phyloP scores from a whole-genome alignment of 495 filamentous ascomycete species.

The Parachaetomium inaequale region DNA sequence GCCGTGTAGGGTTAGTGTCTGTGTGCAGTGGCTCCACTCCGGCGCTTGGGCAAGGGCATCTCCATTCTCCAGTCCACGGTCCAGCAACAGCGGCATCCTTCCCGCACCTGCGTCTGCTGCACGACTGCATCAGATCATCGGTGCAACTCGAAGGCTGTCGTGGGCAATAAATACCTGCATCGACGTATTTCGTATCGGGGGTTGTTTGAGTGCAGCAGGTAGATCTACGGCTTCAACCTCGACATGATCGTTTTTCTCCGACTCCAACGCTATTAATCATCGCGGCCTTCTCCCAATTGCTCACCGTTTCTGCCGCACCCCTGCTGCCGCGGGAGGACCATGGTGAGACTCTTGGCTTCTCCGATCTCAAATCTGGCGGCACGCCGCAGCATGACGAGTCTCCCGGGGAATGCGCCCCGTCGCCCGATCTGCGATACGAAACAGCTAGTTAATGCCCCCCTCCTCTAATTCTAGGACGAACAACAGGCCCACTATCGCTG shows the following conservation, averaged over 20 bases:
- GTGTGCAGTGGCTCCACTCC: neutral
- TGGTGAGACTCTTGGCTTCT: constrained; percentile 8
- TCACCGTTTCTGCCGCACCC: neutral
- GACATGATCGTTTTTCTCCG: neutral
- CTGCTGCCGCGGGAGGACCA: constrained; percentile 3
- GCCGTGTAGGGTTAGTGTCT: neutral
- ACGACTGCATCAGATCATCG: neutral
- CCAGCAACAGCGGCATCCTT: neutral
- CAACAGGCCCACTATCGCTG: neutral
- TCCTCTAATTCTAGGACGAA: neutral
- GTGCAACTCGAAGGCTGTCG: neutral
- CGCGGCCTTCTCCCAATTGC: neutral
- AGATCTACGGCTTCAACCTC: neutral
- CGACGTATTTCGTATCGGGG: neutral
- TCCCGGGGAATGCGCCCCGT: too few relatives aligned
- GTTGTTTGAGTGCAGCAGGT: too few relatives aligned
- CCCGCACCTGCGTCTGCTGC: constrained; percentile 1
- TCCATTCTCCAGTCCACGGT: neutral
- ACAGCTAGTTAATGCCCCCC: neutral
- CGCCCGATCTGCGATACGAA: constrained; percentile 5
- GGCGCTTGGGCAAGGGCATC: neutral
- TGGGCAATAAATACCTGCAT: neutral
- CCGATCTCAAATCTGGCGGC: constrained; percentile 8
- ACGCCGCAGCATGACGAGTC: neutral
- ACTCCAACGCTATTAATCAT: neutral